phyloP scores from a whole-genome alignment of 768 basidiomycete species.

The Phaeotremella fagi region DNA sequence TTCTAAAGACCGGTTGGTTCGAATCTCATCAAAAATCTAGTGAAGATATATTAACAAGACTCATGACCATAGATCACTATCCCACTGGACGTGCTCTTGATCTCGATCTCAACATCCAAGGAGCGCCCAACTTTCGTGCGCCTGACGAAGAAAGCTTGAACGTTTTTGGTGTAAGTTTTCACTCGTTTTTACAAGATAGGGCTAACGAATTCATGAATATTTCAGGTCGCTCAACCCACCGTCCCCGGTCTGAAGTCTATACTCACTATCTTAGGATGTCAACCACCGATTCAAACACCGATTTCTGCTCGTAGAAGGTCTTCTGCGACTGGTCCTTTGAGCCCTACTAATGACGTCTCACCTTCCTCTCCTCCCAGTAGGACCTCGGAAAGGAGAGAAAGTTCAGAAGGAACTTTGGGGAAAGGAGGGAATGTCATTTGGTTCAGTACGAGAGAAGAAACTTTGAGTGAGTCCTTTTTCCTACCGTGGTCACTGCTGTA shows the following conservation, averaged over 20 bases:
- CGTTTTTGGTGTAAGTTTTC: conserved; percentile 68
- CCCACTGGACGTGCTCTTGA: conserved; percentile 65
- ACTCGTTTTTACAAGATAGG: not conserved
- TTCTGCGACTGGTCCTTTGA: conserved; percentile 7
- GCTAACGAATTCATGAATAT: not conserved
- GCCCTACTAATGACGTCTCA: too few relatives aligned
- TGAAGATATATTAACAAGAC: conserved; percentile 3
- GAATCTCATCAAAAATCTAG: conserved; percentile 57
- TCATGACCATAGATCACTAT: conserved; percentile 39
- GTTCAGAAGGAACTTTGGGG: too few relatives aligned
- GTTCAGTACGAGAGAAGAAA: conserved; percentile 97
- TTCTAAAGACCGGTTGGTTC: conserved; percentile 81
- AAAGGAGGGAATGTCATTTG: conserved; percentile 55
- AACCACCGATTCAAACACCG: too few relatives aligned
- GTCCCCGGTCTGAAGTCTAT: conserved; percentile 86
- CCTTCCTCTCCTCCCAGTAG: too few relatives aligned
- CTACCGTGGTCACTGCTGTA: too few relatives aligned
- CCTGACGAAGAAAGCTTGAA: conserved; percentile 73
- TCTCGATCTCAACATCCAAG: conserved; percentile 83
- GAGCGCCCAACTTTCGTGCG: conserved; percentile 91
- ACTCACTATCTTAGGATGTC: conserved; percentile 63
- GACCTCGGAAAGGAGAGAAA: too few relatives aligned
- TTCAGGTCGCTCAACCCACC: conserved; percentile 74
- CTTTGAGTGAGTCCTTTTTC: conserved; percentile 68
- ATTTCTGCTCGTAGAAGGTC: too few relatives aligned